A percentile compares a stretch with the other conserved stretches of the same genome.
Conservation (phyloP, 371 early-diverging fungal genomes). For the Blakeslea trispora region DNA sequence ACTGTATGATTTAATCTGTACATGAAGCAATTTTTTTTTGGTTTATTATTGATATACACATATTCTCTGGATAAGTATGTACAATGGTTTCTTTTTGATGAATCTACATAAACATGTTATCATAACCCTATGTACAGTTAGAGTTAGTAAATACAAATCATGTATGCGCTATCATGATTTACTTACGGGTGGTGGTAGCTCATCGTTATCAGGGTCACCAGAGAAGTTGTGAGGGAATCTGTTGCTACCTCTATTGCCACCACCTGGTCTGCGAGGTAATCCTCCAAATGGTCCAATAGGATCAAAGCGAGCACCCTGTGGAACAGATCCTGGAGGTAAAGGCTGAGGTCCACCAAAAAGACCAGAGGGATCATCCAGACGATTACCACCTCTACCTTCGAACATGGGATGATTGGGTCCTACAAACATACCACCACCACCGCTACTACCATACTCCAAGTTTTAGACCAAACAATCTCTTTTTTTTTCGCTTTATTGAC, state of each 20-base stretch:
- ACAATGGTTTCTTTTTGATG: not conserved
- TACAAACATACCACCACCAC: constrained; percentile 83
- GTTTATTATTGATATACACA: too few relatives aligned
- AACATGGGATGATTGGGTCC: constrained; percentile 94
- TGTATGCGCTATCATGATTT: not conserved
- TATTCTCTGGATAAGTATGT: too few relatives aligned
- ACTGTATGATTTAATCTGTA: too few relatives aligned
- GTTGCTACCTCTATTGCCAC: constrained; percentile 43
- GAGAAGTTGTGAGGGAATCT: constrained; percentile 47
- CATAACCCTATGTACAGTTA: constrained; percentile 48
- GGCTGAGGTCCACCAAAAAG: constrained; percentile 56
- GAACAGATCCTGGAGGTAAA: constrained; percentile 76
- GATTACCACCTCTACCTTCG: constrained; percentile 36
- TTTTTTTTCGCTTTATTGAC: not conserved
- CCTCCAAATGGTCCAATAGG: constrained; percentile 85
- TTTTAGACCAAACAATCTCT: too few relatives aligned
- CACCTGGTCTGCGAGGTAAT: constrained; percentile 48
- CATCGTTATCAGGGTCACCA: constrained; percentile 83
- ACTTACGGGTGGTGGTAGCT: constrained; percentile 73
- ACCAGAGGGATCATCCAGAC: constrained; percentile 33
- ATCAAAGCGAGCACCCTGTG: constrained; percentile 94
- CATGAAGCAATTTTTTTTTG: too few relatives aligned
- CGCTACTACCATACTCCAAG: too few relatives aligned
- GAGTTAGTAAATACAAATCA: not conserved
- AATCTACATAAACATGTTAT: constrained; percentile 67